Evolutionary conservation across 1,284 basidiomycete species (phyloP), one percentile per base, ranked within the genome.

Genomic region (Sanguinoderma infundibulare): DNA sequence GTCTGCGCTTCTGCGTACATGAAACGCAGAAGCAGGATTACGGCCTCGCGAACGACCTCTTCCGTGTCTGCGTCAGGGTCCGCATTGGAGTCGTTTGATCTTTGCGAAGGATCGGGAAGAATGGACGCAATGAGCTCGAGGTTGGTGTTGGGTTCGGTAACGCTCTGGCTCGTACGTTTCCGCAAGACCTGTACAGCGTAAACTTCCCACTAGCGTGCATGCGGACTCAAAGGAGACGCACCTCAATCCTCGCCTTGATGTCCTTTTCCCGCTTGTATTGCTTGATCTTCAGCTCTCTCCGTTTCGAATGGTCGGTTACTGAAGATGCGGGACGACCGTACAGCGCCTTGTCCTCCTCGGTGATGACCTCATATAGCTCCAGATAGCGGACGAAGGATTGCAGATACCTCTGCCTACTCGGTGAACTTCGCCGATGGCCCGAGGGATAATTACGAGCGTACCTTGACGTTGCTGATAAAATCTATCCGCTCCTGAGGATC

Each of bases 251-350:
- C 32, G 78, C 76, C 55, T 85, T 83, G 32, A 96, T 77, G 56
- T 93, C 89, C 74, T 93, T 96, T 75, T 96, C 94, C 58, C 86
- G 83, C 74, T 87, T 87, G 74, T 87, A 97, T 72, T 96, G 95
- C 63, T 85, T 86, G 65, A 98, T 96, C 79, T 97, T 98, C 39
- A 89, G 74, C 63, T 96, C 94, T 65, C 96, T 79, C 57, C 90
- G 82, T 71, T 83, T 83, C 0, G 85, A 82, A 17, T 89, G 84
- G 75, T 96, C 91, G 28, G 75, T 74, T 22, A 89, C 76, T 6
- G 78, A 71, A 0, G 82, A 79, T 1, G 81, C 66, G 51, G 79
- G 78, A 53, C 80, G 79, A 39, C 75, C 77, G 65, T 87, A 83
- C 7, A 91, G 72, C 17, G 72, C 78, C 55, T 83, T 82, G 66